Base-by-base conservation (phyloP, 192 early-diverging fungal species). In the Backusella circina region DNA sequence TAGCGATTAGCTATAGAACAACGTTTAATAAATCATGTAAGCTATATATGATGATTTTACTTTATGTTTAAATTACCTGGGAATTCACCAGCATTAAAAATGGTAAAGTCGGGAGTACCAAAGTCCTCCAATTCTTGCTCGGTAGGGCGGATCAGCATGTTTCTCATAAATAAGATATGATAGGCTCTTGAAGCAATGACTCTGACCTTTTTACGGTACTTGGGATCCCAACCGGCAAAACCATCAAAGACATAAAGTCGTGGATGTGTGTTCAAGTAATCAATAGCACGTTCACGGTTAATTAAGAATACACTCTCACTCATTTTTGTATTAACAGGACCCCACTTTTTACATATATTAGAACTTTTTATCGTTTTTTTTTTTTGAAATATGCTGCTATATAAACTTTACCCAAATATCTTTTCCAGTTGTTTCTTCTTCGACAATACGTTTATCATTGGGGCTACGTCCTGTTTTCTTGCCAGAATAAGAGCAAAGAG, bases 141-240 rank as follows among this genome's bases (percentile, higher is more conserved):
- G 3, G 95, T 95, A 38, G 97, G 96, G 50, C 97, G 92, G 83
- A 99, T 97, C 72, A 99, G 88, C 96, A 99, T 99, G 87, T 99
- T 97, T 88, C 89, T 86, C 97, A 99, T 99, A 84, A 99, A 99
- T 75, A 99, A 86, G 32, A 92, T 90, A 83, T 99, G 96, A 88
- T 99, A 98, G 38, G 97, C 96, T 75, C 95, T 92, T 35, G 96
- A 92, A 75, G 94, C 95, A 78, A 99, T 91, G 16, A 97, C 90
- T 69, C 97, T 93, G 65, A 99, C 93, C 89, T 99, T 99, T 85
- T 97, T 95, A 75, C 96, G 91, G 90, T 98, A 94, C 87, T 95
- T 95, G 79, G 95, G 93, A 82, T 99, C 97, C 97, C 97, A 99
- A 18, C 97, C 97, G 65, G 97, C 97, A 78, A 84, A 99, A 15